Evolutionary conservation across 2,329 filamentous ascomycete genomes (phyloP).

Genomic region (Neonectria faginata): DNA sequence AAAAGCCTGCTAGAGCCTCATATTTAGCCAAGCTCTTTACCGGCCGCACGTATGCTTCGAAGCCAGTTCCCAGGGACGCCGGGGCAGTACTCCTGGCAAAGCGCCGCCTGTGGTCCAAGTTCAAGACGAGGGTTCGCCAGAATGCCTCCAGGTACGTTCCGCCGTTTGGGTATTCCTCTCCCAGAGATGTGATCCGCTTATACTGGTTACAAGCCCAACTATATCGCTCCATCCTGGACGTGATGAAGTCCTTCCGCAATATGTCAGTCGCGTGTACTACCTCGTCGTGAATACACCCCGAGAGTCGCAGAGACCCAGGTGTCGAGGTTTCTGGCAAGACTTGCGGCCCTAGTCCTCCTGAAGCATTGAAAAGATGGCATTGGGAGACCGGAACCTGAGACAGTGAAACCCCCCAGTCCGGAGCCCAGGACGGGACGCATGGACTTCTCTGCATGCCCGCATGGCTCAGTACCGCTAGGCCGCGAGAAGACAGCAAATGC

Average conservation of each 20-base stretch:
- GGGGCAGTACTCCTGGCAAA: slow-evolving; percentile 3
- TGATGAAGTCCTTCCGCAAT: slow-evolving; percentile 2
- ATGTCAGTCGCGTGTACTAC: slow-evolving; percentile 21
- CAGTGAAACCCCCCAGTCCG: slow-evolving; percentile 16
- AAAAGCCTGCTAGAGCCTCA: slow-evolving; percentile 3
- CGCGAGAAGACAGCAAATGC: background rate
- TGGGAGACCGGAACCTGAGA: slow-evolving; percentile 7
- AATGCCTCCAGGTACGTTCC: slow-evolving; percentile 17
- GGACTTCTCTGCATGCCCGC: slow-evolving; percentile 9
- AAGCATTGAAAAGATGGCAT: slow-evolving; percentile 3
- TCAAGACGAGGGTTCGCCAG: slow-evolving; percentile 19
- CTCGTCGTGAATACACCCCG: background rate
- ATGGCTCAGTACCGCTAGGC: slow-evolving; percentile 8
- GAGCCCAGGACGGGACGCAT: slow-evolving; percentile 17
- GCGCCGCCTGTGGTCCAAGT: slow-evolving; percentile 5
- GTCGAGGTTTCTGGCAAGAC: background rate
- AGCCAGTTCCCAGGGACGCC: background rate
- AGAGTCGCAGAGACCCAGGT: background rate
- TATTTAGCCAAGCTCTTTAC: background rate
- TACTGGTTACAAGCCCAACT: slow-evolving; percentile 17
- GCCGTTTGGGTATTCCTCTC: background rate
- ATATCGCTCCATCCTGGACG: slow-evolving; percentile 16
- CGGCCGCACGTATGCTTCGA: slow-evolving; percentile 17
- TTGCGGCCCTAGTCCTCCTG: slow-evolving; percentile 2
- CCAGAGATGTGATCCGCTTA: slow-evolving; percentile 6